Conservation (phyloP, 495 filamentous ascomycete genomes). For the Neurospora tetraspora region DNA sequence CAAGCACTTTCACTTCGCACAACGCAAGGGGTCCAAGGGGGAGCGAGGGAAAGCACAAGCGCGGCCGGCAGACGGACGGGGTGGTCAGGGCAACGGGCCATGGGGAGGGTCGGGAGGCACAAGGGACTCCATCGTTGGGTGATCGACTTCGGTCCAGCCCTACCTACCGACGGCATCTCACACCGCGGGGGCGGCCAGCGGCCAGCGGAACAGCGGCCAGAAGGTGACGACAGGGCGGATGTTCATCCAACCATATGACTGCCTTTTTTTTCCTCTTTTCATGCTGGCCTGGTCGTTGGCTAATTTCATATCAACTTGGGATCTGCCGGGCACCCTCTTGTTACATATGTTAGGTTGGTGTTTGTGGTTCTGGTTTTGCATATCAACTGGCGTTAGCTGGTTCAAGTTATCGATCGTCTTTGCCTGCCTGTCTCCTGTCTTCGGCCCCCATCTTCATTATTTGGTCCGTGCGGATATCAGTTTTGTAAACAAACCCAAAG, state of each 20-base stretch:
- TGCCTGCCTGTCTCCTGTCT: neutral
- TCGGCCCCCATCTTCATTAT: neutral
- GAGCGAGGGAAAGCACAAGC: neutral
- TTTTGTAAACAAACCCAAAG: neutral
- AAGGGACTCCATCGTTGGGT: neutral
- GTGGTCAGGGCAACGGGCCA: neutral
- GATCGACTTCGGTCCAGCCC: neutral
- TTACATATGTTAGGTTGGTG: neutral
- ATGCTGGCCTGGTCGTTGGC: neutral
- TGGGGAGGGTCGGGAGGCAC: neutral
- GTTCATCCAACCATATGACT: neutral
- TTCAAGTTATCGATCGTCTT: neutral
- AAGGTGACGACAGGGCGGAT: neutral
- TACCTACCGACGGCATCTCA: neutral
- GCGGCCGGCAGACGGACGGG: neutral
- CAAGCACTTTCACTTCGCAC: constrained; percentile 3
- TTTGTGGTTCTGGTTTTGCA: neutral
- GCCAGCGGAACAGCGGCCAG: neutral
- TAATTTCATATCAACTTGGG: neutral
- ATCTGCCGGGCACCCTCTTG: neutral
- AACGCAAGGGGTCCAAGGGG: neutral
- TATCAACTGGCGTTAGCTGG: neutral
- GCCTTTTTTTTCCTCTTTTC: neutral
- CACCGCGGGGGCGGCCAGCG: neutral
- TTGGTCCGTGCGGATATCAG: neutral